Percentiles rank a stretch among this genome's conserved stretches.
These are phyloP conservation scores for Talaromyces sp. DNA, from an alignment of 2,329 filamentous ascomycete species.

Conservation along the genomic window DNA sequence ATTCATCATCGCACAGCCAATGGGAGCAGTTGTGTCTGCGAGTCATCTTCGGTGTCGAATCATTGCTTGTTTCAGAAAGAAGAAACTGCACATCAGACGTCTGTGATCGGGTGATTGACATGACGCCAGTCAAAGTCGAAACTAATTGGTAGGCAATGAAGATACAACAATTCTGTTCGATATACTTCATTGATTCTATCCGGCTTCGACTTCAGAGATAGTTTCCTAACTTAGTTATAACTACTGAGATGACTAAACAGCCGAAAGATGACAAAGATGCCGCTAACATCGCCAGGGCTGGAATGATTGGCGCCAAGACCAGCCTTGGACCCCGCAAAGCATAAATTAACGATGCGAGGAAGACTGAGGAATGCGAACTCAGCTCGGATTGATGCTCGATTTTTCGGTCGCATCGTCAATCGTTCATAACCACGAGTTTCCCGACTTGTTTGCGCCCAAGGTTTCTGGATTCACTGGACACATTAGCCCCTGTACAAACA, in stretches of 20 bases:
- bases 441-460: background rate
- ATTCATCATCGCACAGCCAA: background rate
- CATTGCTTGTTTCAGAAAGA: background rate
- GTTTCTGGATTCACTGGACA: background rate
- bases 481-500: background rate
- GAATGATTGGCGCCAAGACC: constrained; percentile 7
- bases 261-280: background rate
- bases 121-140: background rate
- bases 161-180: background rate
- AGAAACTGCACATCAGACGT: background rate
- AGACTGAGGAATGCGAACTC: background rate
- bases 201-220: background rate
- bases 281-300: background rate
- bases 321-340: background rate
- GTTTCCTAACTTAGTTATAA: background rate
- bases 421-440: background rate
- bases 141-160: background rate
- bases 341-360: background rate
- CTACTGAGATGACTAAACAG: background rate
- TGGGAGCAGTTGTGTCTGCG: background rate
- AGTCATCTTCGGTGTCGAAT: background rate
- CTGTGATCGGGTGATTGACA: background rate
- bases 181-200: background rate
- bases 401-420: background rate
- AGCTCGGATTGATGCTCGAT: background rate